These are phyloP conservation scores for Penicillium lividum DNA, from an alignment of 495 filamentous ascomycete genomes.

Conservation along the genomic window DNA sequence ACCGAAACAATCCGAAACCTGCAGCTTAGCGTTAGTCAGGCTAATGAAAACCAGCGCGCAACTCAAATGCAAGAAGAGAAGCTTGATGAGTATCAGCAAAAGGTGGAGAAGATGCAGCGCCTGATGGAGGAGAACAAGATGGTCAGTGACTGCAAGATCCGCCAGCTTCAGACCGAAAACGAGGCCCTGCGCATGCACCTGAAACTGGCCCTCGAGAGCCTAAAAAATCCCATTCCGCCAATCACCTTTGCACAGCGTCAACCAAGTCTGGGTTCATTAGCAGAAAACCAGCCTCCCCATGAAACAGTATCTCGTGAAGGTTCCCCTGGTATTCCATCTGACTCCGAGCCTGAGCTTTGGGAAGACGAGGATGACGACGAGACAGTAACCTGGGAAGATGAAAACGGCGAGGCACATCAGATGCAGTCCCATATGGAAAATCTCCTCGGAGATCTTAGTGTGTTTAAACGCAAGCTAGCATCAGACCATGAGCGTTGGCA, in stretches of 20 bases:
- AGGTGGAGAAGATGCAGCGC: constrained; percentile 81
- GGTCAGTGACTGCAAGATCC: constrained; percentile 88
- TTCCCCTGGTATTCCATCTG: constrained; percentile 27
- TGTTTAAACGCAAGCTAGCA: constrained; percentile 81
- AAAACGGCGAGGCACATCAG: constrained; percentile 44
- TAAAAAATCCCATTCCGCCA: constrained; percentile 80
- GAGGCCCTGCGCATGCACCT: constrained; percentile 85
- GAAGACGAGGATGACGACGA: constrained; percentile 38
- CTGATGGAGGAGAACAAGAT: constrained; percentile 90
- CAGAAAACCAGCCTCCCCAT: constrained; percentile 38
- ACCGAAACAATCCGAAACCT: constrained; percentile 84
- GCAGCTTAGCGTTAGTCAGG: constrained; percentile 69
- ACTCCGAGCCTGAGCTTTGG: constrained; percentile 42
- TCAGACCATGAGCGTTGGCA: constrained; percentile 70
- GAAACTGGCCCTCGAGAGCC: constrained; percentile 77
- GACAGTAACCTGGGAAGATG: constrained; percentile 40
- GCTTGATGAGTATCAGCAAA: constrained; percentile 88
- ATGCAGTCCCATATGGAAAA: constrained; percentile 70
- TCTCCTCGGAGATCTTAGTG: constrained; percentile 70
- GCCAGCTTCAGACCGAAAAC: constrained; percentile 81
- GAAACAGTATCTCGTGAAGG: constrained; percentile 38
- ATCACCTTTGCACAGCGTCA: constrained; percentile 37
- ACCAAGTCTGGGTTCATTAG: constrained; percentile 37
- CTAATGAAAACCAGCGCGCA: constrained; percentile 46
- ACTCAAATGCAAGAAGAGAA: constrained; percentile 65